Conservation (phyloP, 768 basidiomycete species). For the Coprinellus micaceus region DNA sequence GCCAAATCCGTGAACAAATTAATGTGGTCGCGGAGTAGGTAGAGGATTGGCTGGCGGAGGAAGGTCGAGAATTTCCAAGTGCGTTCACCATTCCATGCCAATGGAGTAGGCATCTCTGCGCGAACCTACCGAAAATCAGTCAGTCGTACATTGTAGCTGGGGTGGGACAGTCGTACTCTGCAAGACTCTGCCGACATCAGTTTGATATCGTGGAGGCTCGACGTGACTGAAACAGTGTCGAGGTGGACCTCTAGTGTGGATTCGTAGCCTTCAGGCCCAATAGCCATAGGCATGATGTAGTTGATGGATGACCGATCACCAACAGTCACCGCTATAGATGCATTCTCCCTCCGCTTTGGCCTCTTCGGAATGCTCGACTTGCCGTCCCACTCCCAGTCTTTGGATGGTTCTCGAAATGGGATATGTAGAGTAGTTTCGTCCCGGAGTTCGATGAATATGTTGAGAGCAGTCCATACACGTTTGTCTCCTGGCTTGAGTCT, state of each 20-base stretch:
- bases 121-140: slow-evolving; percentile 45
- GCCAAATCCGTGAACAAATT: slow-evolving; percentile 93
- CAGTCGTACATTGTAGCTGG: slow-evolving; percentile 7
- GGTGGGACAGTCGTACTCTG: slow-evolving; percentile 45
- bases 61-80: slow-evolving; percentile 76
- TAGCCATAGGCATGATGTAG: slow-evolving; percentile 81
- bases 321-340: slow-evolving; percentile 68
- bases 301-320: slow-evolving; percentile 83
- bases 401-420: slow-evolving; percentile 91
- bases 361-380: slow-evolving; percentile 41
- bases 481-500: slow-evolving; percentile 71
- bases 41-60: slow-evolving; percentile 68
- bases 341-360: slow-evolving; percentile 57
- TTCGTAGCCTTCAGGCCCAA: slow-evolving; percentile 70
- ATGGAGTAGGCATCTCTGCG: slow-evolving; percentile 72
- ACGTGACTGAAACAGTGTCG: slow-evolving; percentile 70
- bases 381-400: slow-evolving; percentile 96
- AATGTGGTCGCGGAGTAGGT: slow-evolving; percentile 86
- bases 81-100: slow-evolving; percentile 78
- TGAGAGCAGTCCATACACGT: slow-evolving; percentile 79
- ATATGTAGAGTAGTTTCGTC: slow-evolving; percentile 74
- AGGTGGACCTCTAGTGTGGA: slow-evolving; percentile 79
- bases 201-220: slow-evolving; percentile 85
- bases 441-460: slow-evolving; percentile 76
- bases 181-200: slow-evolving; percentile 76